Base-by-base conservation (phyloP, 2,329 filamentous ascomycete genomes). In the Polychaeton citri region DNA sequence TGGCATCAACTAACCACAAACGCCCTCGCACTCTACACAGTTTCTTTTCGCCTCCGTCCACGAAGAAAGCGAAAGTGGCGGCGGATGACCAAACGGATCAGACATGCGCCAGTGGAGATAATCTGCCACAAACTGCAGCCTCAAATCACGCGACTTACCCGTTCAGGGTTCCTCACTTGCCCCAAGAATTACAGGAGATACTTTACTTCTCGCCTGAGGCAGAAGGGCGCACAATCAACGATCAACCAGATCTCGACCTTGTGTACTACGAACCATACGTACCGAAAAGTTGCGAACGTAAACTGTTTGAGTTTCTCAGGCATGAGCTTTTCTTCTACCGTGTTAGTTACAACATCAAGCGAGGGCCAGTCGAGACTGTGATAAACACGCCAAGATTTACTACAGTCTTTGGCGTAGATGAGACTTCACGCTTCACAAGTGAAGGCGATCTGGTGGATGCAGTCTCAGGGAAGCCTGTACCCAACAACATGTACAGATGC, bases 261-360 rank as follows among this genome's bases (percentile, higher is more conserved):
- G 58, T 87, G 6, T 83, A 83, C 57, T 87, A 79, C 52, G 69
- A 83, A 47, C 81, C 81, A 0, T 87, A 81, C 43, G 67, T 87
- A 3, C 70, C 77, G 0, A 59, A 64, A 2, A 55, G 66, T 9
- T 63, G 73, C 8, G 65, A 73, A 15, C 64, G 66, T 3, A 63
- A 72, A 3, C 57, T 85, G 0, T 88, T 87, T 55, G 61, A 74
- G 10, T 85, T 85, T 49, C 66, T 88, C 2, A 72, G 82, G 1
- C 58, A 65, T n/a, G 69, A 80, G 41, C 59, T 88, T 1, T 58
- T 84, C 86, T 49, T 70, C 79, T 35, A 58, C 42, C 30, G 53
- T 38, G 48, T 58, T 40, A 48, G 53, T 41, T 51, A 59, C 46
- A 74, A 68, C 20, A 82, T 86, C 48, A 78, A 74, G 36, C 71